These are phyloP conservation scores for Aspergillus sp. DNA, from an alignment of 2,329 filamentous ascomycete species.

Conservation along the genomic window DNA sequence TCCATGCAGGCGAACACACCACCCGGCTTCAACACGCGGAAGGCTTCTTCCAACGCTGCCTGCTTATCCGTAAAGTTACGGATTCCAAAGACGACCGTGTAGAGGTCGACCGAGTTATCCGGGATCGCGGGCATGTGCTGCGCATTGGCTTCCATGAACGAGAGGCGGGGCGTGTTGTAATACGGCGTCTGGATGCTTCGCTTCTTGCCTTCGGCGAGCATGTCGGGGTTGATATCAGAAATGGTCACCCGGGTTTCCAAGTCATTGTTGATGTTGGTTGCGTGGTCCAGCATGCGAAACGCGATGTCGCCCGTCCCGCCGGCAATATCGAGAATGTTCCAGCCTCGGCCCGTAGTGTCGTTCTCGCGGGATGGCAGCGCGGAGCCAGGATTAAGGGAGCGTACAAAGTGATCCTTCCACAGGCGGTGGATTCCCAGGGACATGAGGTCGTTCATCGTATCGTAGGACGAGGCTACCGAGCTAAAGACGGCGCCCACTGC, in stretches of 20 bases:
- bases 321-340: slow-evolving; percentile 88
- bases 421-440: slow-evolving; percentile 93
- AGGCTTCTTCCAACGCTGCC: slow-evolving; percentile 75
- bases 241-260: slow-evolving; percentile 80
- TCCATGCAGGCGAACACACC: slow-evolving; percentile 96
- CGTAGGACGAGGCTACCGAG: slow-evolving; percentile 90
- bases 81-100: slow-evolving; percentile 97
- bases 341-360: slow-evolving; percentile 45
- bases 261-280: slow-evolving; percentile 76
- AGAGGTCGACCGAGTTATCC: slow-evolving; percentile 77
- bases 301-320: slow-evolving; percentile 97
- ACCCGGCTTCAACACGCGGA: slow-evolving; percentile 85
- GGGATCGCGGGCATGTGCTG: slow-evolving; percentile 67
- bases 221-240: slow-evolving; percentile 92
- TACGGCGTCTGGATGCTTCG: slow-evolving; percentile 66
- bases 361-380: slow-evolving; percentile 36
- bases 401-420: slow-evolving; percentile 97
- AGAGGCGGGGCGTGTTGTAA: slow-evolving; percentile 52
- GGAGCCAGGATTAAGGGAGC: slow-evolving; percentile 79
- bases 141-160: slow-evolving; percentile 87
- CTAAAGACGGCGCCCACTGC: slow-evolving; percentile 85
- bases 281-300: slow-evolving; percentile 90
- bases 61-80: slow-evolving; percentile 95
- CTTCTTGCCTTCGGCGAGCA: slow-evolving; percentile 85
- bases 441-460: slow-evolving; percentile 99